Base-by-base conservation (phyloP, 2,329 filamentous ascomycete species). In the Diplodia seriata region DNA sequence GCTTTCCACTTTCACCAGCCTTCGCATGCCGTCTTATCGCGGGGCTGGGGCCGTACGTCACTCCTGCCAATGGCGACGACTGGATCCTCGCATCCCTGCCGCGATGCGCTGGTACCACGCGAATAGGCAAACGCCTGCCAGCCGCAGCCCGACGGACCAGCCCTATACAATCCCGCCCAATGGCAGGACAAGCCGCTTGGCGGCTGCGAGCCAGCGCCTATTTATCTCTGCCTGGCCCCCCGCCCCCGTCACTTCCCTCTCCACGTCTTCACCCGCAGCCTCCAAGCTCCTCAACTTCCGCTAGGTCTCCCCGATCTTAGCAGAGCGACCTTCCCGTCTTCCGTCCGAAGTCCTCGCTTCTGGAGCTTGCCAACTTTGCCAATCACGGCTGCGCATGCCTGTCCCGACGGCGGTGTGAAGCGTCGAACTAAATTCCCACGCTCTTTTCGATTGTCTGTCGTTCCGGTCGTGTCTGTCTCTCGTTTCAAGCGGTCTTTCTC, bases 401-500 rank as follows among this genome's bases (percentile, higher is more conserved):
- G 15, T 51, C 29, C 59, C 38, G 59, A 23, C 51, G 64, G 53
- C 64, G 57, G 54, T 47, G 64, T 57, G 64, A 66, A 66, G 64
- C 64, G 53, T 66, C 64, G 33, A 63, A 66, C 40, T 66, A 66
- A 66, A 40, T 59, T 66, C 54, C 64, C 54, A 66, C 64, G 47
- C 64, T 66, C 64, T 56, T 66, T 66, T 66, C 43, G 31, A 51
- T 63, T 51, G 43, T 49, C 59, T 38, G 31, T 38, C 43, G 29
- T 12, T 53, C 59, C 59, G 43, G 47, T 63, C 47, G 29, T 63
- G 51, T 63, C 59, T 50, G 23, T 50, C 38, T 11, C 64, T 57
- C 51, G 29, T 51, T 66, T 57, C 64, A 57, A 50, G 75, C 78
- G 75, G 75, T 78, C 74, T 74, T 74, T 76, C 74, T 79, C 78